Conservation (phyloP, 129 eudicot genomes). For the Flaveria sonorensis region DNA sequence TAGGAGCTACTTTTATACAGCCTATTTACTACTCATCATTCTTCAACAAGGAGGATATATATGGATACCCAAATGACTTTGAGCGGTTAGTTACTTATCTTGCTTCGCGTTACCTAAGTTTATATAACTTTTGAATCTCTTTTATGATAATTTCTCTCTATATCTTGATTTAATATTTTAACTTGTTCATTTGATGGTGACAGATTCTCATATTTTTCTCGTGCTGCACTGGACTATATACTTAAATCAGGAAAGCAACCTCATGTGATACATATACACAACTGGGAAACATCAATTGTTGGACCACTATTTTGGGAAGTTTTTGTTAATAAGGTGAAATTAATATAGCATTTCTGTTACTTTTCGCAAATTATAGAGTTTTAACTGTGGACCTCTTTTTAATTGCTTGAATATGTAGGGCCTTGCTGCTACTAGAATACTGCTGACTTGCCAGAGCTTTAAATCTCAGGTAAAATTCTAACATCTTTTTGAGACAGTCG, state of each 20-base stretch:
- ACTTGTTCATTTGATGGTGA: constrained; percentile 31
- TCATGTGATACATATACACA: constrained; percentile 67
- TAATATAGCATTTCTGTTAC: not conserved
- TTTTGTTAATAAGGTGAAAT: constrained; percentile 66
- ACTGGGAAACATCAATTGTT: constrained; percentile 71
- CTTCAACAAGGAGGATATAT: constrained; percentile 53
- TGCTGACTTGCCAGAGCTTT: constrained; percentile 63
- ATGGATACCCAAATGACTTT: constrained; percentile 67
- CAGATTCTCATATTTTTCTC: constrained; percentile 74
- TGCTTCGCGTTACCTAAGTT: not conserved
- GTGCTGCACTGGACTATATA: constrained; percentile 72
- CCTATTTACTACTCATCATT: constrained; percentile 63
- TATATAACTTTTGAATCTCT: not conserved
- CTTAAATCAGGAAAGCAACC: constrained; percentile 71
- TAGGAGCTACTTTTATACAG: constrained; percentile 68
- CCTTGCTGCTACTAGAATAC: constrained; percentile 52
- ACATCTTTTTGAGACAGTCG: not conserved
- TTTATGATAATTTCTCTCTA: not conserved
- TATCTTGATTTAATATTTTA: constrained; percentile 15
- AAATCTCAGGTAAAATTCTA: constrained; percentile 49
- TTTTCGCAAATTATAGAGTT: not conserved
- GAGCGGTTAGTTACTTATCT: constrained; percentile 52
- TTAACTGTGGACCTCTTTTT: not conserved
- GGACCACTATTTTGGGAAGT: constrained; percentile 77
- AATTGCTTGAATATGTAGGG: constrained; percentile 43